Evolutionary conservation across 345 rosid genomes (phyloP), one percentile per base, ranked within the genome.

Genomic region (Firmiana major): DNA sequence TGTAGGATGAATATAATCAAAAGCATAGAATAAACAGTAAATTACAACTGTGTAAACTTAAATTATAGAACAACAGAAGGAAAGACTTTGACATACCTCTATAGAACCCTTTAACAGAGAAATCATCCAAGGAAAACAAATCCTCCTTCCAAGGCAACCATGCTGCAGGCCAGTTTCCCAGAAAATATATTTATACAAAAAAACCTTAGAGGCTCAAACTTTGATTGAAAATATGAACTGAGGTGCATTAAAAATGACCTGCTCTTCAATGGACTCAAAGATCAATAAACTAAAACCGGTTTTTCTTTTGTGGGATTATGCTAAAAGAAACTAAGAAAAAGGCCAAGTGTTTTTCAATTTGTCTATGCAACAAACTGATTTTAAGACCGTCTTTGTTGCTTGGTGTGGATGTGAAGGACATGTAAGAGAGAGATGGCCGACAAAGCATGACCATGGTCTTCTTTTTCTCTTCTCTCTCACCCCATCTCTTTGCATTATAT

Each of bases 401-500:
- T 66, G 63, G 74, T 51, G 74, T 51, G 21, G 76, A 68, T 60
- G 79, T 48, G 24, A 55, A 79, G 82, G 78, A 51, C 62, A 59
- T 28, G 80, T 55, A 79, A 73, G 59, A 70, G 59, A 63, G 80
- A 74, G 68, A 82, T 87, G 91, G 92, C 90, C 87, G 90, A 89
- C 91, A 85, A 79, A 68, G 89, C 86, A 80, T 63, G 80, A 65
- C 83, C 86, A 81, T 68, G 80, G 84, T 82, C 66, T 43, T 73
- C 48, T 38, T 53, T 7, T 15, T 67, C 71, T 75, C 80, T 31
- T 21, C 83, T 83, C 79, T 65, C 81, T 53, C 79, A 75, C 74
- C 66, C 80, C 76, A 74, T 60, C 82, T 64, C 78, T 45, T 68
- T 53, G 54, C 74, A 75, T 63, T 85, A 63, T 76, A 42, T 38